Evolutionary conservation across 108 stramenopile species (phyloP).

Genomic region (Hondaea fermentalgiana): DNA sequence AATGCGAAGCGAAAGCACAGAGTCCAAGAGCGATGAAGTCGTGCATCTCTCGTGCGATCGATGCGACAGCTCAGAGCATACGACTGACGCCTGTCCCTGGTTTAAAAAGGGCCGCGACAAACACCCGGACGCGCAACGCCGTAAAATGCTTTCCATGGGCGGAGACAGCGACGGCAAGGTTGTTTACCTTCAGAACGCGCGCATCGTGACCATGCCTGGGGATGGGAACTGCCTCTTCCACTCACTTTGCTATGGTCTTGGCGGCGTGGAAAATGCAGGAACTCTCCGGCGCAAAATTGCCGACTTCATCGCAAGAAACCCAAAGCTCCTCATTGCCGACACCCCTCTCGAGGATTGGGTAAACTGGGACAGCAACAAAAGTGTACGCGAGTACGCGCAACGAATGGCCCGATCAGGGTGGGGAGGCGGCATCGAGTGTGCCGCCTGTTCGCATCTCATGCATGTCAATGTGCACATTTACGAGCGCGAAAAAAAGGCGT

Average conservation of each 20-base stretch:
- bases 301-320: slow-evolving; percentile 20
- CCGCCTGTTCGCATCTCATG: slow-evolving; percentile 1
- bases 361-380: slow-evolving; percentile 17
- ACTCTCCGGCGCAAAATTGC: background rate
- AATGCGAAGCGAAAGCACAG: background rate
- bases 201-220: slow-evolving; percentile 23
- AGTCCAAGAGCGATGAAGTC: background rate
- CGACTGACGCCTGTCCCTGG: slow-evolving; percentile 22
- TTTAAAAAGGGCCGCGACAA: slow-evolving; percentile 25
- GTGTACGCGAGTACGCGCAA: background rate
- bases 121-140: slow-evolving; percentile 27
- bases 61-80: slow-evolving; percentile 25
- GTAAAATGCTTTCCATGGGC: background rate
- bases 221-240: slow-evolving; percentile 37
- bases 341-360: slow-evolving; percentile 33
- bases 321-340: slow-evolving; percentile 16
- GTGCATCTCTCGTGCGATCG: slow-evolving; percentile 13
- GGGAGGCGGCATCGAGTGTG: slow-evolving; percentile 40
- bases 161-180: background rate
- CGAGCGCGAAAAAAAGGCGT: background rate
- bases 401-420: slow-evolving; percentile 19
- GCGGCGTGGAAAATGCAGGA: background rate
- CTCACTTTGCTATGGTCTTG: slow-evolving; percentile 23
- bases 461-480: slow-evolving; percentile 27
- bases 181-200: background rate